These are phyloP conservation scores for Gossypium schwendimanii DNA, from an alignment of 441 rosid genomes.

Conservation along the genomic window DNA sequence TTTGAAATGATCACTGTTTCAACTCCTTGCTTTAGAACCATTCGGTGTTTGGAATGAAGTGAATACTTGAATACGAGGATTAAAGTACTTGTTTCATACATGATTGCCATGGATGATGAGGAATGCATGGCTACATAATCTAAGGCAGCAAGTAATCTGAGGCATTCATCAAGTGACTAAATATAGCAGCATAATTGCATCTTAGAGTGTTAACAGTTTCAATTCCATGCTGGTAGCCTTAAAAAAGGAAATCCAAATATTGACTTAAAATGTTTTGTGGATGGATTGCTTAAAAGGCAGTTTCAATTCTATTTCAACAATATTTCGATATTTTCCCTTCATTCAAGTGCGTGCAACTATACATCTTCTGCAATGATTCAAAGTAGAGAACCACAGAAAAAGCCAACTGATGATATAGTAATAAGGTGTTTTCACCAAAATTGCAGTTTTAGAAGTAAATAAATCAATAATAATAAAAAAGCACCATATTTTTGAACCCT, in stretches of 20 bases:
- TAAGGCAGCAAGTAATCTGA: too few species aligned
- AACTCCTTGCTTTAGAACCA: constrained; percentile 26
- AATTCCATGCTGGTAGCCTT: too few species aligned
- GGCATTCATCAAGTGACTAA: background rate
- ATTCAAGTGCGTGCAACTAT: too few species aligned
- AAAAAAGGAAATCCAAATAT: too few species aligned
- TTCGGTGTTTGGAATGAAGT: background rate
- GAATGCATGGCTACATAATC: background rate
- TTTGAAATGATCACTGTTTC: constrained; percentile 38
- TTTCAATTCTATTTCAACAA: too few species aligned
- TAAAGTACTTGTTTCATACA: background rate
- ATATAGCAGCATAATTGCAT: background rate
- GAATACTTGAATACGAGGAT: background rate
- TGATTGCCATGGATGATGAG: background rate
- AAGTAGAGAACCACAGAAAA: too few species aligned
- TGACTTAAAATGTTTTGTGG: too few species aligned
- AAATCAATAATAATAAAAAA: background rate
- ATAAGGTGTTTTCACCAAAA: background rate
- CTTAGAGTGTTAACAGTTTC: background rate
- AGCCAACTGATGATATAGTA: background rate
- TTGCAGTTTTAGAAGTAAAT: background rate
- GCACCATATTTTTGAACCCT: background rate
- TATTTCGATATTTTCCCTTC: too few species aligned
- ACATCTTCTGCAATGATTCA: too few species aligned
- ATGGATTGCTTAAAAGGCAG: too few species aligned